Evolutionary conservation across 495 filamentous ascomycete genomes (phyloP), one percentile per base, ranked within the genome.

Genomic region (Neurospora terricola): DNA sequence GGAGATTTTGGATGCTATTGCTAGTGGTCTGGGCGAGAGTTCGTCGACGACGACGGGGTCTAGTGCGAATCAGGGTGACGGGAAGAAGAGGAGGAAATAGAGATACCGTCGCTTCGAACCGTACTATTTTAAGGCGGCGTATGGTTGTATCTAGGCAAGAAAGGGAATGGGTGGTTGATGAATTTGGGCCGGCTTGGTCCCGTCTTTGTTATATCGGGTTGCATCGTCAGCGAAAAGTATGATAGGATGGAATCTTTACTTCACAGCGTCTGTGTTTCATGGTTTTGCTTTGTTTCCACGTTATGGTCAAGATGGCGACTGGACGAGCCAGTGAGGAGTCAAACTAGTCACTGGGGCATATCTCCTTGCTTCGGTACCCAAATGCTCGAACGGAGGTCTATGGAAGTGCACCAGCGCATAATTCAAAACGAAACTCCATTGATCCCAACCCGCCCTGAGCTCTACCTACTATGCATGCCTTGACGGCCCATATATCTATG

Each of bases 51-150:
- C 77, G 70, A 77, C 76, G 21, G 77, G 74, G 38, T 71, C 80
- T 10, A 78, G 77, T 40, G 74, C 75, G 34, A 76, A 75, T 18
- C 42, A 74, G 14, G 69, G 72, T 9, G 70, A 72, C 10, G 76
- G 68, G n/a, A 84, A 84, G 75, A 84, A 83, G 75, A 81, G 79
- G 12, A 78, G 77, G 54, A 85, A 82, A 80, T 78, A 81, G 73
- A 84, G 83, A 75, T 66, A 30, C 54, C 54, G 27, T 34, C 27
- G 54, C 30, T 66, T 30, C 12, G 12, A 34, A 18, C 54, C 54
- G 27, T 66, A 66, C 14, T 27, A 36, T 18, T 36, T 36, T 43
- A 16, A 62, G 2, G 12, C 5, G 12, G 11, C 5, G 12, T 30
- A 7, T 62, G 23, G 23, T 16, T 9, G 27, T 9, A 1, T 34